These are phyloP conservation scores for Marchantia paleacea DNA, from an alignment of 225 moss, liverwort and hornwort genomes.

Conservation along the genomic window DNA sequence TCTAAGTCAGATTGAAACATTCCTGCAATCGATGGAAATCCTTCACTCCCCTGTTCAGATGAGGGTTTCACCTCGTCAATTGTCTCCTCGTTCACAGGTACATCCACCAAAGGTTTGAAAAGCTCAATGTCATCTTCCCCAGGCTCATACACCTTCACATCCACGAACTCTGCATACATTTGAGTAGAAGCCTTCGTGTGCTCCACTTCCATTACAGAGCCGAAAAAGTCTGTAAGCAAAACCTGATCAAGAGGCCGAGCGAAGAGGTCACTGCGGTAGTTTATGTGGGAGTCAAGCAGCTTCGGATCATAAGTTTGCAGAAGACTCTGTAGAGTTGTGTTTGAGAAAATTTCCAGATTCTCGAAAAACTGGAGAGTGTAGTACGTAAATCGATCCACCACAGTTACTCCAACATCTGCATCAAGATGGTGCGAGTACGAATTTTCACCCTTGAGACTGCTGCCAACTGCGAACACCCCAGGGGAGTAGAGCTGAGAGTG, in stretches of 20 bases:
- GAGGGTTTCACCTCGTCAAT: neutral
- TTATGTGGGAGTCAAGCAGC: conserved; percentile 82
- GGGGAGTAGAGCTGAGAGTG: conserved; percentile 96
- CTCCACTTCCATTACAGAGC: conserved; percentile 96
- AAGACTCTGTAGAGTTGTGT: conserved; percentile 76
- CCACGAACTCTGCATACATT: conserved; percentile 35
- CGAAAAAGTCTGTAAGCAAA: conserved; percentile 90
- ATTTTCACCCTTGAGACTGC: conserved; percentile 96
- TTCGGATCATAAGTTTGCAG: conserved; percentile 73
- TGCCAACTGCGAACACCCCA: conserved; percentile 88
- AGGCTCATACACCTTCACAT: neutral
- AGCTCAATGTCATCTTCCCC: neutral
- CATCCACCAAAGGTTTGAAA: neutral
- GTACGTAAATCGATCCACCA: conserved; percentile 99
- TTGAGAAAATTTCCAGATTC: conserved; percentile 82
- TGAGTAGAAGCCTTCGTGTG: conserved; percentile 71
- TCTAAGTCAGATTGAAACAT: neutral
- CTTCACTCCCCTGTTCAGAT: neutral
- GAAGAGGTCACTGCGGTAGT: conserved; percentile 77
- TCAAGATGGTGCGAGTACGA: conserved; percentile 99
- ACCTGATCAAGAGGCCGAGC: conserved; percentile 80
- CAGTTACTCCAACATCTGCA: conserved; percentile 92
- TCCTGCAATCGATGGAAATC: neutral
- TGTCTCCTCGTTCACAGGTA: neutral
- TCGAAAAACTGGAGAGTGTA: conserved; percentile 96